A percentile compares a stretch with the other conserved stretches of the same genome.
Evolutionary conservation across 106 monocot genomes (phyloP).

Genomic region (Gastrodia elata): DNA sequence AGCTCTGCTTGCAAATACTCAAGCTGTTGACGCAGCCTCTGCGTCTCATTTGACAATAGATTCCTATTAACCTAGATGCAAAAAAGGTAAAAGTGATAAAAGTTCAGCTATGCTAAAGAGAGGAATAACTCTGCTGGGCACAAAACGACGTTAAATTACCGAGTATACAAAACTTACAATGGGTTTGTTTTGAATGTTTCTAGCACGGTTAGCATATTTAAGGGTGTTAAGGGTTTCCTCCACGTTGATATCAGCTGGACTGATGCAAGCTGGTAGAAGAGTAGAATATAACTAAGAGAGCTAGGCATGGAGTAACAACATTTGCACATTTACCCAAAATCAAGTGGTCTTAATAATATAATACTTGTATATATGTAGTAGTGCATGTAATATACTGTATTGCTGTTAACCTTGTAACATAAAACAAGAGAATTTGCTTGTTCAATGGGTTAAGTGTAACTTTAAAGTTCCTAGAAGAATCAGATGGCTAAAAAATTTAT

Average conservation of each 20-base stretch:
- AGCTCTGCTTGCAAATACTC: constrained; percentile 94
- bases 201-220: constrained; percentile 98
- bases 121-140: not conserved
- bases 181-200: constrained; percentile 97
- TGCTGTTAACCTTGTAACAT: no score
- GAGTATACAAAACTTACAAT: constrained; percentile 41
- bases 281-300: not conserved
- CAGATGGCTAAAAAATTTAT: no score
- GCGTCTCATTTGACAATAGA: constrained; percentile 84
- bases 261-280: constrained; percentile 77
- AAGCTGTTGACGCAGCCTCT: constrained; percentile 87
- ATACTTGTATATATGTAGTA: not conserved
- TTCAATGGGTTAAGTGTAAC: no score
- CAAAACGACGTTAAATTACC: not conserved
- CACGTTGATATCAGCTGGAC: constrained; percentile 96
- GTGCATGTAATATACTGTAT: not conserved
- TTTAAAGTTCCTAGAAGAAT: no score
- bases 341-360: no score
- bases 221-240: constrained; percentile 97
- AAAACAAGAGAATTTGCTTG: no score
- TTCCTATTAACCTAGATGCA: constrained; percentile 80
- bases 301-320: not conserved
- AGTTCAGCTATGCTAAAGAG: not conserved
- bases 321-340: not conserved
- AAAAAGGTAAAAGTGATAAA: not conserved